phyloP scores from a whole-genome alignment of 1,284 basidiomycete species.

The Trichosporon sp. region DNA sequence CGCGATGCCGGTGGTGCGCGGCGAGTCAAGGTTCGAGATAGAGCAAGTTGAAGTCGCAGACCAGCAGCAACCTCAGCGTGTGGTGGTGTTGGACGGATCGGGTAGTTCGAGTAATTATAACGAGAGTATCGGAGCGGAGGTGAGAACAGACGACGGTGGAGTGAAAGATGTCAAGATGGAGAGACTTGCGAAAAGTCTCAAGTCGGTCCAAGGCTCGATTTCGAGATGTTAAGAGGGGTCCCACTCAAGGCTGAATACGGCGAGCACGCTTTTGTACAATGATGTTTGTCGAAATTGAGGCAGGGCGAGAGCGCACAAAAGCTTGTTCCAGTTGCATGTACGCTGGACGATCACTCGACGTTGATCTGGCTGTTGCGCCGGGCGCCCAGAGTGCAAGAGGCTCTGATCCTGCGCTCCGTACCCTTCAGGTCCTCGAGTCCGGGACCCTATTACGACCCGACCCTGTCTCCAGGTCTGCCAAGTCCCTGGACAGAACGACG shows the following conservation, averaged over 20 bases:
- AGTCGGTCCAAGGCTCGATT: neutral
- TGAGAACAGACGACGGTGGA: neutral
- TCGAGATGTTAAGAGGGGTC: neutral
- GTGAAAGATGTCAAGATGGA: neutral
- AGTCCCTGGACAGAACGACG: neutral
- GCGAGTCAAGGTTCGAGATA: neutral
- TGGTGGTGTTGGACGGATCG: neutral
- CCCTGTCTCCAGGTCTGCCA: slow-evolving; percentile 1
- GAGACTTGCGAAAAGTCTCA: neutral
- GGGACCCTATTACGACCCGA: neutral
- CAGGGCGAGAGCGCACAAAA: neutral
- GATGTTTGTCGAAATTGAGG: neutral
- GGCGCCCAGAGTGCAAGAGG: neutral
- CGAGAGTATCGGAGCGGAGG: neutral
- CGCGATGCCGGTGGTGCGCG: neutral
- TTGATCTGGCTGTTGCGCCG: neutral
- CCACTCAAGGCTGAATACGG: neutral
- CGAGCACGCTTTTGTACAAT: neutral
- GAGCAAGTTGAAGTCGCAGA: neutral
- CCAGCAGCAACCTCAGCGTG: neutral
- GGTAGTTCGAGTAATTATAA: neutral
- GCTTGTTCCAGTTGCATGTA: neutral
- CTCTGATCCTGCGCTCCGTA: neutral
- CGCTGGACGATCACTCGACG: slow-evolving; percentile 2
- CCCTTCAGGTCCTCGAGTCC: neutral